phyloP scores from a whole-genome alignment of 176 grass and related monocot species.

The Avena atlantica region DNA sequence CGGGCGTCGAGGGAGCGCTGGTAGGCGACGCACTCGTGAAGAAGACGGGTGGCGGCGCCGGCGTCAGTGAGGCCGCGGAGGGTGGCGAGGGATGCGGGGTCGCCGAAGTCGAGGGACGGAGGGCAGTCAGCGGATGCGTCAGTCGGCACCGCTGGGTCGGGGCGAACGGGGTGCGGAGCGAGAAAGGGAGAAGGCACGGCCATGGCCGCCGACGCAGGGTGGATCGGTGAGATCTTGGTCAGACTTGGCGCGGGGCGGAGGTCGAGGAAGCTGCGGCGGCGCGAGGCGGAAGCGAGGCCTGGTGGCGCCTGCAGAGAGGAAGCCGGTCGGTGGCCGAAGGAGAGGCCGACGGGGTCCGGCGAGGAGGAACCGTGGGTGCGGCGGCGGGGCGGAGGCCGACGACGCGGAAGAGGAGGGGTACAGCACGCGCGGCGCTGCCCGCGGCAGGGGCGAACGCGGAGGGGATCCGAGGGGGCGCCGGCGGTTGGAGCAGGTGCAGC shows the following conservation, averaged over 20 bases:
- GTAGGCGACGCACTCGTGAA: conserved; percentile 88
- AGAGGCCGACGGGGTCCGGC: too few species aligned
- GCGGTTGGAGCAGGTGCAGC: too few species aligned
- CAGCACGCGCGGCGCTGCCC: too few species aligned
- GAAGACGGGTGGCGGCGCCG: conserved; percentile 73
- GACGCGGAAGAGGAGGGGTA: too few species aligned
- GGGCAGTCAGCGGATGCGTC: conserved; percentile 31
- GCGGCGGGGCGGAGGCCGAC: too few species aligned
- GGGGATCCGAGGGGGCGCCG: too few species aligned
- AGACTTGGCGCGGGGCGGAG: conserved; percentile 15
- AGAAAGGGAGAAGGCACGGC: conserved; percentile 40
- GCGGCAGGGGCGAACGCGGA: too few species aligned
- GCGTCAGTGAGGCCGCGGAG: conserved; percentile 84
- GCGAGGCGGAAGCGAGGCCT: too few species aligned
- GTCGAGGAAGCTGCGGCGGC: too few species aligned
- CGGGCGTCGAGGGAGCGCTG: conserved; percentile 78
- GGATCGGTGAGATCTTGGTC: conserved; percentile 43
- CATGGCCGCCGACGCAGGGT: conserved; percentile 36
- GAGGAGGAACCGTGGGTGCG: too few species aligned
- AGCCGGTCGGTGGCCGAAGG: too few species aligned
- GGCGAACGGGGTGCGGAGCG: conserved; percentile 39
- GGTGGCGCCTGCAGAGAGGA: too few species aligned
- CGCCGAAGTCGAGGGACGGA: conserved; percentile 66
- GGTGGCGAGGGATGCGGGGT: conserved; percentile 54
- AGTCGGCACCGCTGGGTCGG: conserved; percentile 12